These are phyloP conservation scores for Neurospora sp. DNA, from an alignment of 495 filamentous ascomycete species.

Conservation along the genomic window DNA sequence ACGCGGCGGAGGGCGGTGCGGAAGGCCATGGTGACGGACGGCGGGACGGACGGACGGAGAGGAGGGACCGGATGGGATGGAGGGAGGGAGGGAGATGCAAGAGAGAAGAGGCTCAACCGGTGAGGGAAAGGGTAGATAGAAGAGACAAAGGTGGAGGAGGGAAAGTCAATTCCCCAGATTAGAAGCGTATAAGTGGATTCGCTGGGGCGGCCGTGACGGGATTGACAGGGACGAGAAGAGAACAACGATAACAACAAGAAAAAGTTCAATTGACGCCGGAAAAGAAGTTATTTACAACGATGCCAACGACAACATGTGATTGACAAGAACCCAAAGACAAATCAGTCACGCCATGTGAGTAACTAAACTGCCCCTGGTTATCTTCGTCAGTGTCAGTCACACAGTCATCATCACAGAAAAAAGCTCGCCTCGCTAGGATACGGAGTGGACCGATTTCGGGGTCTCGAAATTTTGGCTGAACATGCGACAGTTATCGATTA, in stretches of 20 bases:
- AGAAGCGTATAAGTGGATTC: neutral
- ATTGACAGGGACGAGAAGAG: neutral
- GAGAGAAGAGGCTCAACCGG: neutral
- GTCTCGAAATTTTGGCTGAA: neutral
- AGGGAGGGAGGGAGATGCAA: neutral
- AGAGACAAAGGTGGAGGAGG: neutral
- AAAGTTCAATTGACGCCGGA: neutral
- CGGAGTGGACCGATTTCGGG: neutral
- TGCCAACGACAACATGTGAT: neutral
- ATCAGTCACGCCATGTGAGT: neutral
- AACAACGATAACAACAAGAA: neutral
- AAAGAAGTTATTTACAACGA: neutral
- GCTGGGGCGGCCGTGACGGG: neutral
- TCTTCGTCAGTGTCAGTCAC: neutral
- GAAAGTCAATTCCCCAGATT: neutral
- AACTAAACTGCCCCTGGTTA: neutral
- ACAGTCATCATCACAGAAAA: neutral
- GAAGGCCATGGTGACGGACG: conserved; percentile 17
- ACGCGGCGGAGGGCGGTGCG: conserved; percentile 15
- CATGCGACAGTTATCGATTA: neutral
- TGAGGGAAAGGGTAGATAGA: neutral
- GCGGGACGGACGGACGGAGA: neutral
- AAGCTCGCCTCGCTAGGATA: neutral
- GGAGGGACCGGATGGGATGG: neutral
- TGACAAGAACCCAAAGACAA: neutral